Percentiles rank a stretch among this genome's conserved stretches.
These are phyloP conservation scores for Dipodascopsis tothii DNA, from an alignment of 805 yeast species.

Conservation along the genomic window DNA sequence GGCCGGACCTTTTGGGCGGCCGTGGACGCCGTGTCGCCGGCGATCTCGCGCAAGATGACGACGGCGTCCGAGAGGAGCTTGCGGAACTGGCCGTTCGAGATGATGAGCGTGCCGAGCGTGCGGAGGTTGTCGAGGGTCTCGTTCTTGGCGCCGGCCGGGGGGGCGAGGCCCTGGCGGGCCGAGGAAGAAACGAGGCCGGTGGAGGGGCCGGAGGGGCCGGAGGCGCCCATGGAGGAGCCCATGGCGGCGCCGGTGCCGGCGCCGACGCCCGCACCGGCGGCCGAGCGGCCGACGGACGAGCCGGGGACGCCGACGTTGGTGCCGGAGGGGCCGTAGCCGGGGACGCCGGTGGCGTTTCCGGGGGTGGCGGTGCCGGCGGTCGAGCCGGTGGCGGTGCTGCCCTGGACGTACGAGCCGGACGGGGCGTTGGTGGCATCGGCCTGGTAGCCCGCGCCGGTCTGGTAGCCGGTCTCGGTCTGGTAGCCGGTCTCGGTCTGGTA, in stretches of 20 bases:
- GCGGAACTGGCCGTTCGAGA: slow-evolving; percentile 23
- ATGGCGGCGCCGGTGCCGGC: too few species aligned
- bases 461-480: too few species aligned
- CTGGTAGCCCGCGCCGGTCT: neutral
- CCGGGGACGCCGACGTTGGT: too few species aligned
- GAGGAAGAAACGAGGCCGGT: neutral
- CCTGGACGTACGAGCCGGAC: neutral
- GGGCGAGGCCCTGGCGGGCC: too few species aligned
- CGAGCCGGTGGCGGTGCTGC: slow-evolving; percentile 5
- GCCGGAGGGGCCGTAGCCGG: too few species aligned
- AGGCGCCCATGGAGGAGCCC: too few species aligned
- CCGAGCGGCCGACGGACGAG: too few species aligned
- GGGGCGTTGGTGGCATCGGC: neutral
- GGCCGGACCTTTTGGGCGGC: slow-evolving; percentile 11
- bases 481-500: too few species aligned
- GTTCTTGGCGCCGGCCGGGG: too few species aligned
- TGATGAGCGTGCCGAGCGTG: slow-evolving; percentile 14
- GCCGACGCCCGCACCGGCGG: too few species aligned
- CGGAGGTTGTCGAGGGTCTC: slow-evolving; percentile 5
- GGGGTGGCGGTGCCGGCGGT: slow-evolving; percentile 14
- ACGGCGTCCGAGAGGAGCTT: slow-evolving; percentile 15
- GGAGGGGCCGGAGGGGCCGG: neutral
- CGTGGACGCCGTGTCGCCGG: slow-evolving; percentile 8
- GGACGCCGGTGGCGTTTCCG: slow-evolving; percentile 21
- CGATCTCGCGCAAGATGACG: slow-evolving; percentile 16